Conservation (phyloP, 2,329 filamentous ascomycete genomes). For the Venturia oleaginea region DNA sequence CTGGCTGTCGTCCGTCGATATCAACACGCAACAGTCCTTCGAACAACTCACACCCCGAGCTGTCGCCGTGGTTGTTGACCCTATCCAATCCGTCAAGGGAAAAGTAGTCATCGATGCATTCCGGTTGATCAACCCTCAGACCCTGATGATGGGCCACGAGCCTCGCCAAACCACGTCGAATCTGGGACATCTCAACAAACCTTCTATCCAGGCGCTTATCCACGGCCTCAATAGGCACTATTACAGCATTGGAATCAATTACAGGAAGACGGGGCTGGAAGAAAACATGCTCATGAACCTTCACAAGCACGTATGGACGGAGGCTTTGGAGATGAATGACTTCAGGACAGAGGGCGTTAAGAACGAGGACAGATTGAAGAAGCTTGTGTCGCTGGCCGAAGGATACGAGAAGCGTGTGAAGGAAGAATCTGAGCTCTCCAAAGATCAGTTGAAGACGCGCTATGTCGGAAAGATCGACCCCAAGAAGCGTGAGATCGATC, state of each 20-base stretch:
- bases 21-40: slow-evolving; percentile 99
- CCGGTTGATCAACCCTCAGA: slow-evolving; percentile 95
- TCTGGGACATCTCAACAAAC: slow-evolving; percentile 95
- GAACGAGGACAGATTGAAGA: slow-evolving; percentile 80
- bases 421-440: slow-evolving; percentile 94
- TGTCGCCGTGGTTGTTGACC: slow-evolving; percentile 95
- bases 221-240: slow-evolving; percentile 98
- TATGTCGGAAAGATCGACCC: slow-evolving; percentile 98
- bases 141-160: slow-evolving; percentile 95
- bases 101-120: slow-evolving; percentile 99
- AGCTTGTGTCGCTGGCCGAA: slow-evolving; percentile 80
- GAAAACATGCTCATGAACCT: slow-evolving; percentile 99
- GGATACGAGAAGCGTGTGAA: slow-evolving; percentile 98
- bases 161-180: slow-evolving; percentile 97
- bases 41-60: slow-evolving; percentile 95
- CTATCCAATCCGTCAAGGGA: slow-evolving; percentile 98
- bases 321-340: slow-evolving; percentile 93
- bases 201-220: slow-evolving; percentile 97
- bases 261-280: slow-evolving; percentile 92
- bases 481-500: slow-evolving; percentile 66
- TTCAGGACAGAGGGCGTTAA: slow-evolving; percentile 75
- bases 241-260: slow-evolving; percentile 98
- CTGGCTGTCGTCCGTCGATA: slow-evolving; percentile 98
- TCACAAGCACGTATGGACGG: slow-evolving; percentile 99
- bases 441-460: slow-evolving; percentile 96